These are phyloP conservation scores for Nepenthes mirabilis DNA, from an alignment of 148 eudicot genomes.

Conservation along the genomic window DNA sequence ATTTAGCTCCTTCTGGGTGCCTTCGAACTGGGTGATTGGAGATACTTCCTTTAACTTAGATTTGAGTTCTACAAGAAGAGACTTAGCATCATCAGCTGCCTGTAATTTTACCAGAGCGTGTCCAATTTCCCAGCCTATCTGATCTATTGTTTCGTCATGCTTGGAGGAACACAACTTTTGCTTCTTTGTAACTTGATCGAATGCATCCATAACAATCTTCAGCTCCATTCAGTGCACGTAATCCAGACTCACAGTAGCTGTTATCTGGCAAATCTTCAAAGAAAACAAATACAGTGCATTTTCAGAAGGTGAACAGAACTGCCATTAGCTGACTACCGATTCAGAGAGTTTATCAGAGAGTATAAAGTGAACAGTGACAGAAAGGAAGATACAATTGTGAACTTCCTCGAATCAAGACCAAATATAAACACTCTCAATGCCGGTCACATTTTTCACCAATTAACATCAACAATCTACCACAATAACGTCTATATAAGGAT, in stretches of 20 bases:
- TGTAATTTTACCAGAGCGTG: conserved; percentile 43
- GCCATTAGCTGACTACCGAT: too few relatives aligned
- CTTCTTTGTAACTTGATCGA: conserved; percentile 76
- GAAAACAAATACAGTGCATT: too few relatives aligned
- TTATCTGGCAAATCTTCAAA: neutral
- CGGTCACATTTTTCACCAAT: too few relatives aligned
- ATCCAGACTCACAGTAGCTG: neutral
- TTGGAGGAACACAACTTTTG: conserved; percentile 57
- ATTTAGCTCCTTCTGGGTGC: conserved; percentile 60
- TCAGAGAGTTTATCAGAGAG: too few relatives aligned
- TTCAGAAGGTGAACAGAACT: too few relatives aligned
- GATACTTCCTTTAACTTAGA: conserved; percentile 53
- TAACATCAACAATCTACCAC: too few relatives aligned
- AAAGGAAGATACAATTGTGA: too few relatives aligned
- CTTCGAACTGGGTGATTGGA: conserved; percentile 52
- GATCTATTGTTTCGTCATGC: conserved; percentile 48
- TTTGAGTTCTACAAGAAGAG: conserved; percentile 47
- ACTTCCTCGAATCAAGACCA: too few relatives aligned
- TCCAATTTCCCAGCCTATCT: conserved; percentile 50
- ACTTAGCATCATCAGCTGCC: conserved; percentile 18
- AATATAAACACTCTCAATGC: too few relatives aligned
- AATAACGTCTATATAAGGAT: too few relatives aligned
- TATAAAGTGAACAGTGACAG: too few relatives aligned
- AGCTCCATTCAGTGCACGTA: conserved; percentile 40
- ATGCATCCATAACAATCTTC: conserved; percentile 61